Evolutionary conservation across 768 basidiomycete species (phyloP), one percentile per base, ranked within the genome.

Genomic region (Tricholoma saponaceum): DNA sequence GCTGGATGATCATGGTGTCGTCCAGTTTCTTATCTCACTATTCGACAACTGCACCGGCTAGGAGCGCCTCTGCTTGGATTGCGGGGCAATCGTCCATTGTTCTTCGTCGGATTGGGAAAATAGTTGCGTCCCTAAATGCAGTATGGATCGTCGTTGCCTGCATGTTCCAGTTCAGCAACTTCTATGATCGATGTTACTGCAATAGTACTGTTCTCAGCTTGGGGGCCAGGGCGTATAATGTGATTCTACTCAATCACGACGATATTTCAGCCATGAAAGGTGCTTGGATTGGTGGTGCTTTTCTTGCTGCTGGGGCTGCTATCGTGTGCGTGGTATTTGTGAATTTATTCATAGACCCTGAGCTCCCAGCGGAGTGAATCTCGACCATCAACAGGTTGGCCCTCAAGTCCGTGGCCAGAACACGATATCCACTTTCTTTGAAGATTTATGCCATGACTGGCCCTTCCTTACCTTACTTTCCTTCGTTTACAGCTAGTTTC

Each of bases 241-340:
- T 25, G 20, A 44, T 20, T 22, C 9, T 44, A 44, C 9, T 44
- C 1, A 7, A 22, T 4, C 35, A 12, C 13, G 35, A 44, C 5
- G 75, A 76, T 46, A 25, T 73, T 5, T 26, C 33, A 5, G 32
- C 54, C 43, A 71, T 72, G 63, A 66, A 55, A 37, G 32, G 8
- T 0, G 72, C 72, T 14, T 78, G 78, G 76, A 68, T 72, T 43
- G 73, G 75, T 0, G 76, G 69, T 1, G 67, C 74, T 0, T 60
- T 58, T 7, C 63, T 79, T 1, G 68, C 70, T 2, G 58, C 66
- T 32, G 51, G 52, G 0, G 64, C 54, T 55, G 71, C 67, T 1
- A 12, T 47, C 0, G n/a, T 66, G 18, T 75, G 71, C 28, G 64
- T 72, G 1, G 61, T 61, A 2, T 62, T 65, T 56, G 65, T 76